Base-by-base conservation (phyloP, 306 rosid species). In the Vicia faba region DNA sequence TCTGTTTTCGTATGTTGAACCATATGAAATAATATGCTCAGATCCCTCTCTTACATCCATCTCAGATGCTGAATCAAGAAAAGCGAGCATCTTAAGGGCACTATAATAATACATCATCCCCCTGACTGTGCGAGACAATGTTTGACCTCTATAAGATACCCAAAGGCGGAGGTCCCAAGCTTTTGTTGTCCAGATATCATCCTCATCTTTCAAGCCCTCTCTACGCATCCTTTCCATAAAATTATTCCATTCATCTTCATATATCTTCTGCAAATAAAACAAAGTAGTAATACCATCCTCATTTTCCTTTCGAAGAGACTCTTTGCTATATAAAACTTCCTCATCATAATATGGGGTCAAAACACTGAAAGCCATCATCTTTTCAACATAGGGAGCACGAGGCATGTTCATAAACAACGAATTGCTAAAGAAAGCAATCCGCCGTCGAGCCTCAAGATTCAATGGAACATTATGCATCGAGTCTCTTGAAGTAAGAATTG, bases 351-450 rank as follows among this genome's bases (percentile, higher is more conserved):
- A 92, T 11, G 98, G 98, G 31, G 98, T 92, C 75, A 92, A 69
- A 79, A 92, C 75, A 43, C 92, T 92, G 83, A 92, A 92, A 74
- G 98, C 84, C 92, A 81, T 74, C 96, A 92, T 92, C 73, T 87
- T 89, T 71, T 87, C 98, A 65, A 92, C 91, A 16, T 61, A 11
- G 12, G 95, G 98, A 72, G 96, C 96, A 53, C 95, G 98, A 2
- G 98, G 98, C 68, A 92, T 89, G 83, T 92, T 92, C 98, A 92
- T 92, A 75, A 92, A 92, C 69, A 92, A 85, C 11, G 98, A 92
- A 80, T 92, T 92, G 84, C 87, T 82, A 75, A 89, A 92, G 85
- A 92, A 92, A 70, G 98, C 92, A 64, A 92, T 77, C 38, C 98
- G 87, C 43, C 87, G 73, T 13, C 95, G 85, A 8, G 98, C 96